Evolutionary conservation across 805 yeast species (phyloP), one percentile per base, ranked within the genome.

Genomic region (Candida michaelii): DNA sequence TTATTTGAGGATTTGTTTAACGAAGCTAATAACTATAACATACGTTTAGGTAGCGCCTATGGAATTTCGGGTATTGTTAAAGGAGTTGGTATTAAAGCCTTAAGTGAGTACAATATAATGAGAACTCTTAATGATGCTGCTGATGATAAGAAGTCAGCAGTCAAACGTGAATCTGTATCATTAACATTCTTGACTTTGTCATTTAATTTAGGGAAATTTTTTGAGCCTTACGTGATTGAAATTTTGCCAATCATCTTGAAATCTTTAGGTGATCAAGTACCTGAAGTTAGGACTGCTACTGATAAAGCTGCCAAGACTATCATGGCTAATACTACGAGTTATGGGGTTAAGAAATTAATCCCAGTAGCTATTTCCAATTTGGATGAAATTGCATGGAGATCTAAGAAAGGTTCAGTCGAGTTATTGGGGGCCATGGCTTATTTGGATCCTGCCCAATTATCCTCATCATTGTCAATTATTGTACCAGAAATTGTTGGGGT

Each of bases 401-500:
- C 96, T 0, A 93, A 93, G 68, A 88, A 89, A 66, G 99, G 98
- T 3, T 87, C 98, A 5, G 98, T 93, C 14, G 98, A 93, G 60
- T 69, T 93, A 40, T 76, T 93, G 35, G 99, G 99, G 64, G 82
- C 96, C 17, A 93, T 93, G 99, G 99, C 99, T 0, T 93, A 89
- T 61, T 74, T 93, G 48, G 97, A 91, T 56, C 99, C 99, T 3
- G 76, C 93, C 2, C 99, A 93, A 59, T 73, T 93, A 51, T 89
- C 97, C 1, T 77, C 90, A 0, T 89, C 97, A 0, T 71, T 93
- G 53, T 85, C 97, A 0, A 80, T 82, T 0, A 91, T 93, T 67
- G 88, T 93, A 47, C 99, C 99, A 1, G 96, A 91, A 59, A 89
- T 93, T 65, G 99, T 91, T 43, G 90, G 93, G 49, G 96, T 90